Evolutionary conservation across 208 protist genomes (phyloP).

Genomic region (Leishmania turanica): DNA sequence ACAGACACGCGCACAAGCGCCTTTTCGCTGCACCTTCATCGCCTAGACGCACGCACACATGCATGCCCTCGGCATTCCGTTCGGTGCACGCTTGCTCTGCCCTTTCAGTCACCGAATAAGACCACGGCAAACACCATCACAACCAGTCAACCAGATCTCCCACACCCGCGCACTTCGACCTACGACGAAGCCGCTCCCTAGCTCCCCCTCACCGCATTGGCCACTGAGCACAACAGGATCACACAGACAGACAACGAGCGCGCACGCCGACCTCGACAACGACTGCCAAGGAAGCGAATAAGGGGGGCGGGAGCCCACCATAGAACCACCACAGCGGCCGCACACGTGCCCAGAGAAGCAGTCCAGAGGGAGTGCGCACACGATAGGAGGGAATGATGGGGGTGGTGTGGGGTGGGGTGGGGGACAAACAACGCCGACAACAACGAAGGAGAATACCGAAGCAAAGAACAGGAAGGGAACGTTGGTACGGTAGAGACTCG

Average conservation of each 20-base stretch:
- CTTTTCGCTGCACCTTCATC: background rate
- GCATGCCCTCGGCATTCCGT: background rate
- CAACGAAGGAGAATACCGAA: background rate
- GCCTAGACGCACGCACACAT: background rate
- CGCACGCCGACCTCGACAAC: background rate
- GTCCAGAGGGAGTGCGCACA: too few relatives aligned
- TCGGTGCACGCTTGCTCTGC: too few relatives aligned
- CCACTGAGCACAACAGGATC: background rate
- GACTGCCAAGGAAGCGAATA: background rate
- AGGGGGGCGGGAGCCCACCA: background rate
- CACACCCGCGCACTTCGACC: too few relatives aligned
- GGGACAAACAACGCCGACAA: background rate
- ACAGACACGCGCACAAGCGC: background rate
- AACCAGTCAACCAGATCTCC: too few relatives aligned
- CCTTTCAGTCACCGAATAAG: too few relatives aligned
- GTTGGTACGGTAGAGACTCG: background rate
- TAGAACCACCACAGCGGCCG: background rate
- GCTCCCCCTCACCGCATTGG: background rate
- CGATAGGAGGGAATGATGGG: background rate
- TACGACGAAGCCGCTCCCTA: too few relatives aligned
- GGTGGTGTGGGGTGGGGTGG: too few relatives aligned
- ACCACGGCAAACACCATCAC: too few relatives aligned
- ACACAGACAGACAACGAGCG: background rate
- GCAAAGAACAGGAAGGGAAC: background rate
- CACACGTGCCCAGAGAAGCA: constrained; percentile 14